Evolutionary conservation across 139 green algal genomes (phyloP), one percentile per base, ranked within the genome.

Genomic region (Spirogloea muscicola): DNA sequence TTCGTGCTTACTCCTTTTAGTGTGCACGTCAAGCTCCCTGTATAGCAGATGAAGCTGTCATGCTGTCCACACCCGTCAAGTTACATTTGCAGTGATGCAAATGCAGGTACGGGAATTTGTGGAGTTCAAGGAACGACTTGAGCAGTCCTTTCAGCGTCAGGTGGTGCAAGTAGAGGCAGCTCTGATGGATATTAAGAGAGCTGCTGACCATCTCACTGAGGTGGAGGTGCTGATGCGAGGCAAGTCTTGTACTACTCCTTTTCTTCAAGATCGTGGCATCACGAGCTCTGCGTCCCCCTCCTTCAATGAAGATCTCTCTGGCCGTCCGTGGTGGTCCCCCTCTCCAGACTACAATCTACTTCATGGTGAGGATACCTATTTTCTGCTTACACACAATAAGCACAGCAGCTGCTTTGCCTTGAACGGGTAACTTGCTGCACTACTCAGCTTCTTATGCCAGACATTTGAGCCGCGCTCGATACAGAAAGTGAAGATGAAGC

Each of bases 81-180:
- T 31, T 21, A 31, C 46, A 21, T 21, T 55, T 21, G 46, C 21
- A 21, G 21, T 62, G 59, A 6, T 10, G 59, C 6, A 31, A 13
- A 51, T 13, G 41, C 59, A 68, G 59, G 69, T 74, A 44, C 27
- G 39, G 59, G 70, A 79, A 64, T 79, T 79, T 76, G 40, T 79
- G 39, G 64, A 48, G 13, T 79, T 79, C 48, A 72, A 74, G 49
- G 34, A 61, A 6, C 33, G 37, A 41, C 62, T 79, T 31, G 60
- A 79, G 49, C 36, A 64, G 63, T 79, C 70, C 13, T 18, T 66
- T 33, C 64, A 73, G 33, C 43, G 48, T 40, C 68, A 74, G 31
- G 38, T 25, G 27, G 43, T 37, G 68, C 68, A 36, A 31, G 37
- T 37, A 21, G 48, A 76, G 27, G 33, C 33, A 31, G 27, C 36